These are phyloP conservation scores for Otatea glauca DNA, from an alignment of 176 grass and related monocot genomes.

Conservation along the genomic window DNA sequence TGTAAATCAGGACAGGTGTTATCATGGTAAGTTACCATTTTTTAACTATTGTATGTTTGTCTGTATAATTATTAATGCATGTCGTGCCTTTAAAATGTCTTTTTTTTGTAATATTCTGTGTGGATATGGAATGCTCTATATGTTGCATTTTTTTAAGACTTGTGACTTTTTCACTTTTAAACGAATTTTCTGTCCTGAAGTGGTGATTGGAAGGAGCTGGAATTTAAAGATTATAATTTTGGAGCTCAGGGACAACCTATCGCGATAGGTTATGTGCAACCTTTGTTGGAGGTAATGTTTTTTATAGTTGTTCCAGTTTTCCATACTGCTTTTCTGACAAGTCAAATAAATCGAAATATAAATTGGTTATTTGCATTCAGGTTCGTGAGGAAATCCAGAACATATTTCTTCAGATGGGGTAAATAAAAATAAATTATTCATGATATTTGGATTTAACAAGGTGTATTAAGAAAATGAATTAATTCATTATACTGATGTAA, in stretches of 20 bases:
- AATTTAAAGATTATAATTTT: constrained; percentile 94
- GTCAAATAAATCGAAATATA: constrained; percentile 13
- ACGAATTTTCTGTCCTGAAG: constrained; percentile 48
- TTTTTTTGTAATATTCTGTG: background rate
- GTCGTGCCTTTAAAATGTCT: background rate
- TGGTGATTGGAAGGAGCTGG: constrained; percentile 89
- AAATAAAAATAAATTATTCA: constrained; percentile 36
- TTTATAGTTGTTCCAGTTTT: constrained; percentile 35
- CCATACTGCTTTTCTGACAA: constrained; percentile 1
- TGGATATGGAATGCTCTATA: background rate
- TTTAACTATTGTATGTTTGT: background rate
- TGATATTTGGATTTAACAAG: constrained; percentile 11
- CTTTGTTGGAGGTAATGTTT: constrained; percentile 75
- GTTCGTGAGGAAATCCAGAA: constrained; percentile 82
- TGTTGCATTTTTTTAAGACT: background rate
- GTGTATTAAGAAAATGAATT: constrained; percentile 17
- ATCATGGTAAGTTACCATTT: background rate
- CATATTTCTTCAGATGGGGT: constrained; percentile 95
- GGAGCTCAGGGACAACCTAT: constrained; percentile 82
- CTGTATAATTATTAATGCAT: background rate
- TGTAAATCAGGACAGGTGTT: background rate
- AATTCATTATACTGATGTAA: constrained; percentile 25
- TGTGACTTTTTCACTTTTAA: constrained; percentile 16
- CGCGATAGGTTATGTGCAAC: constrained; percentile 68
- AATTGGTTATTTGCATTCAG: constrained; percentile 48